Base-by-base conservation (phyloP, 139 green algal genomes). In the Yamagishiella unicocca region DNA sequence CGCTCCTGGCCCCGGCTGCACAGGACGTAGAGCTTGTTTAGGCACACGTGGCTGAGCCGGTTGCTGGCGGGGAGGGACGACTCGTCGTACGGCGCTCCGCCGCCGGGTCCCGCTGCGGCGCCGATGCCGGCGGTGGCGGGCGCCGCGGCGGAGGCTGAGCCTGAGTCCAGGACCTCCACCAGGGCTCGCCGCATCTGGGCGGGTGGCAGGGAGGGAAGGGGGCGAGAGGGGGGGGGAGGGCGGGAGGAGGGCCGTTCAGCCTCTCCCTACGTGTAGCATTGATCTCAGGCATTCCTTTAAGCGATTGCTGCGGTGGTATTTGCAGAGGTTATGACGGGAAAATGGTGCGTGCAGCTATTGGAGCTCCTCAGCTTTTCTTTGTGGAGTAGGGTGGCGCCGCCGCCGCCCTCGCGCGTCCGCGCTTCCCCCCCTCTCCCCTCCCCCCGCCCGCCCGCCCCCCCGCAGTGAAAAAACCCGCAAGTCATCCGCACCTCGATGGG, bases 11-110 rank as follows among this genome's bases (percentile, higher is more conserved):
- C 94, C 14, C 95, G 90, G 83, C 94, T 94, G 89, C 94, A 97
- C 62, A 98, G 83, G 61, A 96, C 94, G 54, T 95, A 98, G 88
- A 98, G 88, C 90, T 97, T 97, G 43, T 90, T 84, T 6, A 98
- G 87, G 91, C 96, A 98, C 22, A 94, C 79, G 42, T 97, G 94
- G 8, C 83, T 89, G 82, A 98, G 97, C 61, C 93, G 93, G 42
- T 67, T 90, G 68, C 62, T 76, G 40, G 92, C 85, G 38, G 90
- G 68, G 1, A 88, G 53, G 24, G 33, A 37, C 0, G 58, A 85
- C 38, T 88, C 74, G 10, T 74, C 68, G 55, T 90, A 67, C 43
- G 68, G 61, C n/a, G 84, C 29, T n/a, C 2, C 10, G 72, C 78
- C 0, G 78, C 7, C 78, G 61, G n/a, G 9, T 73, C 84, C 12